A percentile compares a stretch with the other conserved stretches of the same genome.
Evolutionary conservation across 164 flowering plant species (phyloP).

Genomic region (Vitis rupestris): DNA sequence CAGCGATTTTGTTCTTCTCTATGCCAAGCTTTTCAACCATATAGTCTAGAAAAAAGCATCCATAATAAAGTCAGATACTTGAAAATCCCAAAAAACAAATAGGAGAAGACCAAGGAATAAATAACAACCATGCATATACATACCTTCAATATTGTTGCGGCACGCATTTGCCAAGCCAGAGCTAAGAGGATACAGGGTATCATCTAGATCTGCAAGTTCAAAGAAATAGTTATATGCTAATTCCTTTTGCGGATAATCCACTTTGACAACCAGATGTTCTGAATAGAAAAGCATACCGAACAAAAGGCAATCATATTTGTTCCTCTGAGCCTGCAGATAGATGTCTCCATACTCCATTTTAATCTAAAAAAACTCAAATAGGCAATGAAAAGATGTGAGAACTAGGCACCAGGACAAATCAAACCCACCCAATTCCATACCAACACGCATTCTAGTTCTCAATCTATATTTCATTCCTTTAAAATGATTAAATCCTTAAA

Average conservation of each 20-base stretch:
- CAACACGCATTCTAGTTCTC: conserved; percentile 3
- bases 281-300: conserved; percentile 36
- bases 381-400: conserved; percentile 11
- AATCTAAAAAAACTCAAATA: conserved; percentile 16
- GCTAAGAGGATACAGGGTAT: conserved; percentile 59
- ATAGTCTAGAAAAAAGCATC: conserved; percentile 34
- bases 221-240: neutral
- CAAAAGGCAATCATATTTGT: conserved; percentile 52
- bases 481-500: neutral
- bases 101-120: neutral
- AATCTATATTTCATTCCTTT: conserved; percentile 13
- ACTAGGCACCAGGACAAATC: neutral
- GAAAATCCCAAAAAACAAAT: neutral
- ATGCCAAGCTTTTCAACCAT: conserved; percentile 64
- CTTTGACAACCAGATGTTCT: neutral
- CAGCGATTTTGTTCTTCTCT: conserved; percentile 38
- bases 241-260: neutral
- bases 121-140: neutral
- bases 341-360: conserved; percentile 45
- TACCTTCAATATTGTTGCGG: conserved; percentile 54
- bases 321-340: conserved; percentile 36
- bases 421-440: conserved; percentile 7
- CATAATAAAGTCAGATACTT: neutral
- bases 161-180: conserved; percentile 42
- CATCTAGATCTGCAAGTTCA: conserved; percentile 53